phyloP scores from a whole-genome alignment of 2,329 filamentous ascomycete species.

The Claviceps pusilla region DNA sequence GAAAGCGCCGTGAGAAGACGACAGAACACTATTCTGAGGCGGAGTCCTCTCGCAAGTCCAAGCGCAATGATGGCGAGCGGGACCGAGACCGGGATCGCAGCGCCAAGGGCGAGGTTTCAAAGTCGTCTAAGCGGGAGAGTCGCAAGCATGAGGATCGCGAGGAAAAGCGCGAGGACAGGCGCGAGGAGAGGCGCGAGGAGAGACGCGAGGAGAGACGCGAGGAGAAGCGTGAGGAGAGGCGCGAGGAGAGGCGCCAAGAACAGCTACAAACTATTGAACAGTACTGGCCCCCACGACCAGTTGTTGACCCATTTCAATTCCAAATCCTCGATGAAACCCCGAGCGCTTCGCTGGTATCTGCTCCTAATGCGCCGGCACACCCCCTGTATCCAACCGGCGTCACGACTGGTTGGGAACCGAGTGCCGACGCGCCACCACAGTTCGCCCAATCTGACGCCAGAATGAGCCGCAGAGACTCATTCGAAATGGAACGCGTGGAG shows the following conservation, averaged over 20 bases:
- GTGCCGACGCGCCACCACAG: constrained; percentile 25
- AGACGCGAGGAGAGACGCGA: constrained; percentile 4
- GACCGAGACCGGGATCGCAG: constrained; percentile 16
- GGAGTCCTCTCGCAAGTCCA: constrained; percentile 8
- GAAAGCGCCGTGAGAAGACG: constrained; percentile 16
- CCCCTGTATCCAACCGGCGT: constrained; percentile 35
- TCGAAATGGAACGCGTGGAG: constrained; percentile 26
- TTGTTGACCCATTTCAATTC: constrained; percentile 43
- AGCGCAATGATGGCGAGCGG: constrained; percentile 13
- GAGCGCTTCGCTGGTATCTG: not conserved
- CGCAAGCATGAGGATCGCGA: constrained; percentile 12
- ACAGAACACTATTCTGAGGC: constrained; percentile 12
- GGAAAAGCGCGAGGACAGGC: constrained; percentile 12
- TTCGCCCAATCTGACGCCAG: constrained; percentile 18
- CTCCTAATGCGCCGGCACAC: constrained; percentile 11
- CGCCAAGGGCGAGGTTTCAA: constrained; percentile 12
- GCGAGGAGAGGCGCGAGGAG: constrained; percentile 3
- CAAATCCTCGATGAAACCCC: constrained; percentile 36
- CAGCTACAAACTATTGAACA: constrained; percentile 12
- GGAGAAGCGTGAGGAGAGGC: constrained; percentile 9
- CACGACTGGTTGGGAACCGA: constrained; percentile 39
- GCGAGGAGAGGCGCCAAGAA: constrained; percentile 2
- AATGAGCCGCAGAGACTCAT: constrained; percentile 35
- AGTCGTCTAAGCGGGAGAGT: constrained; percentile 11
- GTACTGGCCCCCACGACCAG: constrained; percentile 2